These are phyloP conservation scores for Pythium rishiriense DNA, from an alignment of 352 stramenopile genomes.

Conservation along the genomic window DNA sequence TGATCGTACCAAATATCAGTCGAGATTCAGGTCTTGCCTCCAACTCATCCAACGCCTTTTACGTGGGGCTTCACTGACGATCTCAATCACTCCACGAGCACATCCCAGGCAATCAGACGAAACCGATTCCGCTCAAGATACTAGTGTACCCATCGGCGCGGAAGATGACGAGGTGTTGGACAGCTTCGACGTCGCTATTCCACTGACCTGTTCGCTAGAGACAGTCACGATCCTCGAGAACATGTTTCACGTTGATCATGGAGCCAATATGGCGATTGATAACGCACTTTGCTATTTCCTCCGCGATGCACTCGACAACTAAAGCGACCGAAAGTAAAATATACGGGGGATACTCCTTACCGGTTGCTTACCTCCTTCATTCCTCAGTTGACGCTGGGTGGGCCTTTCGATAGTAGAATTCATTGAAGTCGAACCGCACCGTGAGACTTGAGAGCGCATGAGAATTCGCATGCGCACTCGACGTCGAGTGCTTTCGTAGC, in stretches of 20 bases:
- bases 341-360: background rate
- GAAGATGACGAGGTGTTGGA: conserved; percentile 26
- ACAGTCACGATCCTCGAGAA: conserved; percentile 45
- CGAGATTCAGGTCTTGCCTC: conserved; percentile 34
- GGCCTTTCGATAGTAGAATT: conserved; percentile 80
- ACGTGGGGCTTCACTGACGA: background rate
- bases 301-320: conserved; percentile 56
- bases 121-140: background rate
- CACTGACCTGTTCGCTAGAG: conserved; percentile 47
- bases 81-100: background rate
- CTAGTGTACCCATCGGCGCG: background rate
- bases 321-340: background rate
- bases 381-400: conserved; percentile 40
- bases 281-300: conserved; percentile 76
- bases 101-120: background rate
- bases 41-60: conserved; percentile 45
- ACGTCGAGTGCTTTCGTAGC: conserved; percentile 35
- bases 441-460: conserved; percentile 86
- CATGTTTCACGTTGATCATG: conserved; percentile 48
- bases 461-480: conserved; percentile 38
- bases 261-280: conserved; percentile 38
- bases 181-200: conserved; percentile 49
- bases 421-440: conserved; percentile 92
- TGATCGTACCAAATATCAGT: conserved; percentile 37
- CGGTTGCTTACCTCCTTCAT: conserved; percentile 20